Evolutionary conservation across 306 rosid genomes (phyloP), one percentile per base, ranked within the genome.

Genomic region (Lupinus albus): DNA sequence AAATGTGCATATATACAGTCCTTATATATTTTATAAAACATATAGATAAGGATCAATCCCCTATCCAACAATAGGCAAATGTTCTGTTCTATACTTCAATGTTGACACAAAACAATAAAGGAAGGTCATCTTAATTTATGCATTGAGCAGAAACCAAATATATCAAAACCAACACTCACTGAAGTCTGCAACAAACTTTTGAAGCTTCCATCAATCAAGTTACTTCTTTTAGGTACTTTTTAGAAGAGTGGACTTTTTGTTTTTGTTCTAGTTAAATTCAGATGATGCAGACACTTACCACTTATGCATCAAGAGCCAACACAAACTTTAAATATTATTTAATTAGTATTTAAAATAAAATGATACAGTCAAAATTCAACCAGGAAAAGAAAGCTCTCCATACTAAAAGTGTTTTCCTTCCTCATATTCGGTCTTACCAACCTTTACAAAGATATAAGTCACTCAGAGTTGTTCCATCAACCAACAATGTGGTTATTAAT

Each of bases 241-340:
- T n/a, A n/a, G n/a, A n/a, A n/a, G n/a, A 25, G n/a, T 25, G 12
- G n/a, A n/a, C n/a, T n/a, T n/a, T n/a, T n/a, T n/a, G n/a, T n/a
- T n/a, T n/a, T n/a, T n/a, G n/a, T n/a, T n/a, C n/a, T n/a, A n/a
- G 66, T 73, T 79, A 38, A 47, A 47, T 57, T 41, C 71, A 49
- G 30, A 25, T 17, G 85, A 81, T 44, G 71, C 17, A 41, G 52
- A 36, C 52, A 33, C 44, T 60, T 61, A 11, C 16, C 38, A 16
- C 80, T 25, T n/a, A n/a, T 21, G 28, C 25, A 72, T 72, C 64
- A 39, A 15, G 54, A 42, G 35, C 20, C 4, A 14, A 54, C 38
- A 30, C 32, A 35, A 41, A 54, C 16, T 13, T 11, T 30, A 44
- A 8, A 25, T 25, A 25, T 25, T 38, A 1, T 38, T 38, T 38